Evolutionary conservation across 768 basidiomycete genomes (phyloP), one percentile per base, ranked within the genome.

Genomic region (Trametopsis cervina): DNA sequence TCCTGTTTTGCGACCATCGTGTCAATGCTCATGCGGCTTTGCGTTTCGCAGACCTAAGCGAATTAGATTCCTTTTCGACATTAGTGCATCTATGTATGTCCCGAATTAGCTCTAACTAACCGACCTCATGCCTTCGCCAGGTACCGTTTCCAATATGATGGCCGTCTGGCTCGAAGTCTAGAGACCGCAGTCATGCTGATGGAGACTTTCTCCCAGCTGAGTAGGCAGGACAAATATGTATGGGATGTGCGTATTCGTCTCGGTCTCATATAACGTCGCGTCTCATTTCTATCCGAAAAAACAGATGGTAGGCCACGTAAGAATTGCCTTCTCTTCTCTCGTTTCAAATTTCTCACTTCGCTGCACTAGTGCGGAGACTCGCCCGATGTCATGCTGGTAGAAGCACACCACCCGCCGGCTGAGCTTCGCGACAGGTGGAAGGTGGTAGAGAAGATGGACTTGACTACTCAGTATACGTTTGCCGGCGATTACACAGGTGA

Each of bases 111-210:
- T 20, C 10, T 10, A 25, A 13, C 35, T 47, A 11, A 4, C 45
- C 21, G 23, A 29, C 27, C 2, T 9, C 25, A 51, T 33, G 3
- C 43, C 13, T 24, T 24, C 24, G 35, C 12, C 46, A 80, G 78
- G 77, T 83, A 83, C 59, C 81, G 82, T 4, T 85, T 85, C 68
- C 83, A 85, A 51, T 80, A 83, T 46, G 83, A 85, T 58, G 81
- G 80, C 4, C 77, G 83, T 2, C 57, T 85, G 54, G 70, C 77
- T 53, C 63, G 81, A 49, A 81, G 77, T 58, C 67, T 80, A 65
- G 81, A 85, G 60, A 82, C 82, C 45, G 81, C 80, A n/a, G 79
- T 77, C 7, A 85, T 83, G 83, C 60, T 85, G 38, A 83, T 85
- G 81, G 83, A 85, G 57, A 81, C 79, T 2, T 83, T 85, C 55